These are phyloP conservation scores for Azolla pinnata DNA, from an alignment of 75 land plant species.

Conservation along the genomic window DNA sequence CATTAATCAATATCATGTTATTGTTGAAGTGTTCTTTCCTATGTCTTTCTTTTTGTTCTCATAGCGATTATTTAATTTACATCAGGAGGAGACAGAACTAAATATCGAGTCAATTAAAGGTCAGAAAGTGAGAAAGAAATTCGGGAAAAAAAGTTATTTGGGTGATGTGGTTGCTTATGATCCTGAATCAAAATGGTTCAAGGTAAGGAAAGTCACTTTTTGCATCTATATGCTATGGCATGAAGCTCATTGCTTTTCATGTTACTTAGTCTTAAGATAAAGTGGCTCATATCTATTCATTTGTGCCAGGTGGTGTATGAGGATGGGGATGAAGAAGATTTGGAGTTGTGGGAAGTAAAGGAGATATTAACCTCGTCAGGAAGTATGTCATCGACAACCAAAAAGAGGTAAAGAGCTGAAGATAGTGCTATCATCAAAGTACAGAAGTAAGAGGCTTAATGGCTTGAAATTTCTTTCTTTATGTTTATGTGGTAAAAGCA, in stretches of 20 bases:
- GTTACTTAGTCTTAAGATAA: too few relatives aligned
- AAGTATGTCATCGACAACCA: slow-evolving; percentile 3
- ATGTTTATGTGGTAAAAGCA: too few relatives aligned
- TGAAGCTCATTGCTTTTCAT: too few relatives aligned
- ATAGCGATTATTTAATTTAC: too few relatives aligned
- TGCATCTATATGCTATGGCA: too few relatives aligned
- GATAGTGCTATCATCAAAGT: too few relatives aligned
- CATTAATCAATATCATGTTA: too few relatives aligned
- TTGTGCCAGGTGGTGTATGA: slow-evolving; percentile 21
- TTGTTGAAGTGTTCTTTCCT: too few relatives aligned
- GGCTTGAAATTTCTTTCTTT: too few relatives aligned
- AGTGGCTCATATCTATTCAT: too few relatives aligned
- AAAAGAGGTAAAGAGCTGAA: neutral
- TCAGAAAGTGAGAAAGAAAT: slow-evolving; percentile 45
- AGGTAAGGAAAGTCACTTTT: slow-evolving; percentile 21
- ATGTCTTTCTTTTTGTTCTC: too few relatives aligned
- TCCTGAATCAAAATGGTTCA: slow-evolving; percentile 59
- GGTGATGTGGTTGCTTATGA: slow-evolving; percentile 49
- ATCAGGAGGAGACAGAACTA: slow-evolving; percentile 2
- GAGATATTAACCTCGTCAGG: slow-evolving; percentile 1
- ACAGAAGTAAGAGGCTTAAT: too few relatives aligned
- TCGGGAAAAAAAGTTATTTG: slow-evolving; percentile 32
- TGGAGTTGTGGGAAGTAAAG: slow-evolving; percentile 19
- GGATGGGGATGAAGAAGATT: slow-evolving; percentile 29
- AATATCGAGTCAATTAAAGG: slow-evolving; percentile 25